Evolutionary conservation across 805 yeast species (phyloP), one percentile per base, ranked within the genome.

Genomic region (Barnettozyma sucrosica): DNA sequence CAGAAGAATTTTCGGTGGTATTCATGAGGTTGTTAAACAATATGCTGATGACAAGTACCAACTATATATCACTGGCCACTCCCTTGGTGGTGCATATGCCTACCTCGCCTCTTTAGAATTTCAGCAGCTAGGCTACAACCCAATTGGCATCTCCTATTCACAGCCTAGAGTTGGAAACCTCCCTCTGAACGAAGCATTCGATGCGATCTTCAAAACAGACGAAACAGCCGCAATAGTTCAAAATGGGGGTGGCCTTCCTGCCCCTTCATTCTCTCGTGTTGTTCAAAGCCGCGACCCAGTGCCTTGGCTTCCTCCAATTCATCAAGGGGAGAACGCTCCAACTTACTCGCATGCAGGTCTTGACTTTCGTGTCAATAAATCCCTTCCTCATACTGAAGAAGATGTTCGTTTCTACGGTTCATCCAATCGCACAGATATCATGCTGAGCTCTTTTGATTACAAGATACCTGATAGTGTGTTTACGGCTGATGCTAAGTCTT

Each of bases 81-180:
- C 93, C 0, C 64, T 86, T 37, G 90, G 89, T 3, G 95, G 83
- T 7, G 89, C 90, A 0, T 62, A 83, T 44, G 83, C 89, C 2
- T 64, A 72, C 4, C 64, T 86, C 30, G 73, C 78, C 8, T 92
- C 85, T 0, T 69, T 80, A 20, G 93, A 85, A 55, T 68, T 82
- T 41, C 65, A 73, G 47, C 56, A 78, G 18, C 52, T 76, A 58
- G 88, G 87, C 0, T 66, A 66, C 48, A 61, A 75, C 7, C 83
- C 85, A 0, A 58, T 73, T 36, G 77, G 83, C 1, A 63, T 83
- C 18, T 71, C 85, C 1, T 80, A 67, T 64, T 93, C 83, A 1
- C 74, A 79, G 13, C 88, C 92, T 0, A 77, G 77, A 53, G 67
- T 85, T 32, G 89, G 88, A 5, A 81, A 83, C 59, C 53, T 54